Conservation (phyloP, 768 basidiomycete genomes). For the Mycena indigotica region DNA sequence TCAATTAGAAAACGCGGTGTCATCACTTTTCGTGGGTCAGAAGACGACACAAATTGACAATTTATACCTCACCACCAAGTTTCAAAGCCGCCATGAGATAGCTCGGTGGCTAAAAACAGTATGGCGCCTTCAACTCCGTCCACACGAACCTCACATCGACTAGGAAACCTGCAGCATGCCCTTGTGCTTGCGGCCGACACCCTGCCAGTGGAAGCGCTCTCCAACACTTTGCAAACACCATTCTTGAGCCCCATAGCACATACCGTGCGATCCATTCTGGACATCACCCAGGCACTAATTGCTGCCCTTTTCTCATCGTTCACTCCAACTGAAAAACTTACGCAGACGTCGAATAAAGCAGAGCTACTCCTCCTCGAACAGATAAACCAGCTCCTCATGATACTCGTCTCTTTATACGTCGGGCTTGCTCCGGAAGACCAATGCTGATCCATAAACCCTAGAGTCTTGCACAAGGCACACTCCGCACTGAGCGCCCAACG, state of each 20-base stretch:
- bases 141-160: neutral
- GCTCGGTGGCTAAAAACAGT: neutral
- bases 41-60: neutral
- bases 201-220: neutral
- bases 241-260: neutral
- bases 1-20: neutral
- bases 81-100: neutral
- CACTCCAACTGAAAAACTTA: neutral
- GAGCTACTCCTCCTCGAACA: neutral
- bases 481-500: constrained; percentile 4
- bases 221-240: neutral
- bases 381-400: neutral
- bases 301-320: neutral
- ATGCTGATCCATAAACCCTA: neutral
- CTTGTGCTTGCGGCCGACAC: neutral
- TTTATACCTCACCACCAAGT: neutral
- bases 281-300: neutral
- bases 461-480: constrained; percentile 6
- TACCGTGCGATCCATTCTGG: neutral
- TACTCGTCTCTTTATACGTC: neutral
- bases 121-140: neutral
- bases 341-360: neutral
- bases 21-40: neutral
- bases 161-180: neutral
- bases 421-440: neutral